Evolutionary conservation across 2,329 filamentous ascomycete genomes (phyloP).

Genomic region (Fusarium camptoceras): DNA sequence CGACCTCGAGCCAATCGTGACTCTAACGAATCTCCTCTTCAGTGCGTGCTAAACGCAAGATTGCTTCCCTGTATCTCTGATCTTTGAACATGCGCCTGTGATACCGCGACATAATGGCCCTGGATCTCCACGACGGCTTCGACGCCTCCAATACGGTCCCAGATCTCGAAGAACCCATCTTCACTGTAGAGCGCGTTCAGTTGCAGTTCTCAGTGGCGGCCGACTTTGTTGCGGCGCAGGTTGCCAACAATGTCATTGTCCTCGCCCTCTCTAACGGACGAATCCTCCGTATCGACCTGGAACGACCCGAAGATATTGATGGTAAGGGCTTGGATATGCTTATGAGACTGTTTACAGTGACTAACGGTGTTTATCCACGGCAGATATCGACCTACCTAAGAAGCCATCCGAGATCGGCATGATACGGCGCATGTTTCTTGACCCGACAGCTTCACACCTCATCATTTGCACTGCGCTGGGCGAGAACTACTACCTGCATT

Average conservation of each 20-base stretch:
- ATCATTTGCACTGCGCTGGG: constrained; percentile 90
- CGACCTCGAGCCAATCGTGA: constrained; percentile 7
- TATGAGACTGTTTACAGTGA: background rate
- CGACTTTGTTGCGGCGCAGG: constrained; percentile 95
- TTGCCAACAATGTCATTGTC: constrained; percentile 96
- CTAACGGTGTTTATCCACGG: constrained; percentile 15
- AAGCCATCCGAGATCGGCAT: constrained; percentile 90
- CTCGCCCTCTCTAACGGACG: constrained; percentile 91
- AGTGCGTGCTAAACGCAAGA: constrained; percentile 7
- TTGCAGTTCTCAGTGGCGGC: constrained; percentile 94
- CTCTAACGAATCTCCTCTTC: background rate
- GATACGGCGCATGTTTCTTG: constrained; percentile 96
- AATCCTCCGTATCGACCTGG: constrained; percentile 92
- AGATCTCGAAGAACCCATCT: constrained; percentile 80
- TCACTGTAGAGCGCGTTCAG: constrained; percentile 92
- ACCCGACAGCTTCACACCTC: constrained; percentile 94
- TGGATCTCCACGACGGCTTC: constrained; percentile 71
- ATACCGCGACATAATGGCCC: constrained; percentile 49
- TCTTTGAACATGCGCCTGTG: constrained; percentile 42
- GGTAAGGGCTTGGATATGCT: constrained; percentile 59
- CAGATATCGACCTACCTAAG: constrained; percentile 97
- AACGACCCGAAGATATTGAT: constrained; percentile 95
- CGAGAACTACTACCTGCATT: constrained; percentile 98
- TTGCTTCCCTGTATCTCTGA: background rate
- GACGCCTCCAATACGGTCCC: constrained; percentile 71